Evolutionary conservation across 2,329 filamentous ascomycete species (phyloP).

Genomic region (Botryotinia calthae): DNA sequence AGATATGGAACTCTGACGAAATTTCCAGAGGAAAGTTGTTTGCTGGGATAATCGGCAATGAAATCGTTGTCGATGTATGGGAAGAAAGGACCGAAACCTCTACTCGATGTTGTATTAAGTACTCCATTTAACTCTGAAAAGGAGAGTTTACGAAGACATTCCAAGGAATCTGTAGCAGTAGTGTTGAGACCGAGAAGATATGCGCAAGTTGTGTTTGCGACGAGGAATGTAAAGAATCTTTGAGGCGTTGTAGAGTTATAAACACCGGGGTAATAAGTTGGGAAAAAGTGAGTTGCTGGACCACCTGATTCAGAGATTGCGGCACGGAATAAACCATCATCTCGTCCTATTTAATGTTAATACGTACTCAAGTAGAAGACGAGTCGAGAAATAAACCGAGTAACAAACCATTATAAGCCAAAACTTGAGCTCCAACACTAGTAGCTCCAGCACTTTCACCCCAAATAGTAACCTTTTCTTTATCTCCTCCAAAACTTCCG

Average conservation of each 20-base stretch:
- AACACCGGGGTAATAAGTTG: neutral
- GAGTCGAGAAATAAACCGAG: neutral
- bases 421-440: conserved; percentile 30
- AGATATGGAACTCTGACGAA: conserved; percentile 47
- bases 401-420: conserved; percentile 46
- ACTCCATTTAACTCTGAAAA: conserved; percentile 35
- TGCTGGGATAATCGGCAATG: conserved; percentile 47
- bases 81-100: conserved; percentile 38
- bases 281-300: conserved; percentile 28
- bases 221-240: conserved; percentile 40
- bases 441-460: conserved; percentile 42
- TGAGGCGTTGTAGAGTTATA: conserved; percentile 28
- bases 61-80: conserved; percentile 42
- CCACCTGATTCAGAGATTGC: conserved; percentile 48
- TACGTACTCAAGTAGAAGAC: neutral
- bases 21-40: conserved; percentile 48
- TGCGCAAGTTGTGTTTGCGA: conserved; percentile 36
- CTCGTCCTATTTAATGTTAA: conserved; percentile 41
- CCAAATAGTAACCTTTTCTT: conserved; percentile 46
- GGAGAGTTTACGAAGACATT: conserved; percentile 37
- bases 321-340: conserved; percentile 53
- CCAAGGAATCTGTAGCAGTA: conserved; percentile 21
- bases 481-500: conserved; percentile 45
- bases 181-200: conserved; percentile 40
- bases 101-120: conserved; percentile 35